Percentiles rank a stretch among this genome's conserved stretches.
phyloP scores from a whole-genome alignment of 169 alveolate genomes.

The Plasmodium relictum region DNA sequence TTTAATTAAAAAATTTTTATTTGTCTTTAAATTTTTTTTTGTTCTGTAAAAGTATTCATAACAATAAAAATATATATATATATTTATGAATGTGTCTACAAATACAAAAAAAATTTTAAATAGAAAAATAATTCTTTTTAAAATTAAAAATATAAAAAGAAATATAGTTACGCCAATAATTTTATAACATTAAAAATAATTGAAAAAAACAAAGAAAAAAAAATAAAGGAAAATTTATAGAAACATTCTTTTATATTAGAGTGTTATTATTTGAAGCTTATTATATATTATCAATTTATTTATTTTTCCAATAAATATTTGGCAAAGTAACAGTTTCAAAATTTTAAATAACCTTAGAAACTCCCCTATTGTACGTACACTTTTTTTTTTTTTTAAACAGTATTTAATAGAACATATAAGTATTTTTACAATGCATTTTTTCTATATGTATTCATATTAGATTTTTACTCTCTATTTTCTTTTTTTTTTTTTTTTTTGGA shows the following conservation, averaged over 20 bases:
- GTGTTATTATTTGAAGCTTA: constrained; percentile 3
- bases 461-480: not conserved
- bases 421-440: not conserved
- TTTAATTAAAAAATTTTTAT: not conserved
- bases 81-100: not conserved
- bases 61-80: constrained; percentile 10
- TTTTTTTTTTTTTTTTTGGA: not conserved
- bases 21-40: too few relatives aligned
- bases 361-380: constrained; percentile 37
- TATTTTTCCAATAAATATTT: not conserved
- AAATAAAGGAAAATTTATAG: not conserved
- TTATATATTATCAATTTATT: not conserved
- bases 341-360: not conserved
- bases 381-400: not conserved
- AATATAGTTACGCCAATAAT: not conserved
- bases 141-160: constrained; percentile 10
- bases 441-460: not conserved
- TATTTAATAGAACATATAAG: too few relatives aligned
- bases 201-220: too few relatives aligned
- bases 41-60: not conserved
- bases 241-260: constrained; percentile 21
- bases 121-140: not conserved
- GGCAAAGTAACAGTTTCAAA: not conserved
- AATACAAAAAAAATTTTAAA: not conserved
- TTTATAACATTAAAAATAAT: too few relatives aligned